Conservation (phyloP, 306 rosid genomes). For the Vachellia pachyceras region DNA sequence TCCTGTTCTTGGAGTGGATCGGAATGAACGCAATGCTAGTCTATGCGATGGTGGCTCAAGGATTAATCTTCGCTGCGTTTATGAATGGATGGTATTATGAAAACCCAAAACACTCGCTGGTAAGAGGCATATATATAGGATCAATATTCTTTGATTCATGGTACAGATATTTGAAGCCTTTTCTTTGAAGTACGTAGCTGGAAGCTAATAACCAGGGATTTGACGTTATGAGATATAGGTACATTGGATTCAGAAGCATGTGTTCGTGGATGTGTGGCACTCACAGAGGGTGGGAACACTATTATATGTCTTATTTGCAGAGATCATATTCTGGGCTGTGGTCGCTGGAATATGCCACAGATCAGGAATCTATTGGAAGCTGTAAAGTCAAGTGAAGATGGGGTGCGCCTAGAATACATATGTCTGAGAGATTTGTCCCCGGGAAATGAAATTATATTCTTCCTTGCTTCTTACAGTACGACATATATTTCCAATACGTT, state of each 20-base stretch:
- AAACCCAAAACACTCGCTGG: constrained; percentile 52
- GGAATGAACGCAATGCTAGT: no score
- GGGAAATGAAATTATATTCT: constrained; percentile 5
- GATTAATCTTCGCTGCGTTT: no score
- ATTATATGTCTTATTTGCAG: constrained; percentile 77
- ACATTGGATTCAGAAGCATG: constrained; percentile 74
- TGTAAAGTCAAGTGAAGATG: constrained; percentile 34
- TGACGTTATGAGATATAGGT: constrained; percentile 50
- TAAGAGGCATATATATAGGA: constrained; percentile 36
- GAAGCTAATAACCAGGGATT: neutral
- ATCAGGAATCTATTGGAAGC: constrained; percentile 79
- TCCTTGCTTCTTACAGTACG: constrained; percentile 16
- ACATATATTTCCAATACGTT: neutral
- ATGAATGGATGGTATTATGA: neutral
- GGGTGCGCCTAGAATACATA: neutral
- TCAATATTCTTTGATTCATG: neutral
- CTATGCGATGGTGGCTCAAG: no score
- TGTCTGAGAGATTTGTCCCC: constrained; percentile 3
- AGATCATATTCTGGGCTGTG: constrained; percentile 77
- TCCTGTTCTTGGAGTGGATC: no score
- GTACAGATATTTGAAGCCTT: neutral
- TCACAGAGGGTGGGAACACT: constrained; percentile 76
- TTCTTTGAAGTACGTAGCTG: no score
- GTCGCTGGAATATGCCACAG: constrained; percentile 84
- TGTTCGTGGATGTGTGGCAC: constrained; percentile 75